Evolutionary conservation across 2,329 filamentous ascomycete species (phyloP).

Genomic region (Venturia carpophila): DNA sequence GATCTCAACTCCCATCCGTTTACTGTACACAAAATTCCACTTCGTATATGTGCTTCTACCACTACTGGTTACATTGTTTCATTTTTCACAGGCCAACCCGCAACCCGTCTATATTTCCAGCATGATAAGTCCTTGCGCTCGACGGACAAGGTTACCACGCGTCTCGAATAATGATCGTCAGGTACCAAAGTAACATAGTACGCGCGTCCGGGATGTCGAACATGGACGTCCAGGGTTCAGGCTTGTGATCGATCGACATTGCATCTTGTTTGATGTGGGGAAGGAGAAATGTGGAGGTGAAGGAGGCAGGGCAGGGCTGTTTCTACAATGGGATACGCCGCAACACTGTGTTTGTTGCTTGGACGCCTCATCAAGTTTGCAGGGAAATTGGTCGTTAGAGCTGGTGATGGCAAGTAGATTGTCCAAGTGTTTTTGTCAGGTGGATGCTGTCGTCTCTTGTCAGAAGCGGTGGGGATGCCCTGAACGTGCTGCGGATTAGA

Average conservation of each 20-base stretch:
- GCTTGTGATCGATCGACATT: not conserved
- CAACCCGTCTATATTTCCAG: not conserved
- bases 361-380: not conserved
- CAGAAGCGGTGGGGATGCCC: not conserved
- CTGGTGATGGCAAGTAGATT: constrained; percentile 2
- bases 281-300: constrained; percentile 1
- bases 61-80: not conserved
- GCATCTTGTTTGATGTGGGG: not conserved
- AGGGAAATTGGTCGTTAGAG: not conserved
- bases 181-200: too few species aligned
- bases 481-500: too few species aligned
- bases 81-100: not conserved
- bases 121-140: not conserved
- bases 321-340: not conserved
- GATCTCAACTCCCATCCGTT: not conserved
- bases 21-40: not conserved
- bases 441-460: not conserved
- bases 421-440: not conserved
- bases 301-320: not conserved
- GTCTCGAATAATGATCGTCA: not conserved
- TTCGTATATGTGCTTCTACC: not conserved
- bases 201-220: not conserved
- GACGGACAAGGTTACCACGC: not conserved
- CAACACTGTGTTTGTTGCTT: not conserved
- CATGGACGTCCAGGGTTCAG: not conserved